Evolutionary conservation across 2,329 filamentous ascomycete species (phyloP).

Genomic region (Chalara sp.): DNA sequence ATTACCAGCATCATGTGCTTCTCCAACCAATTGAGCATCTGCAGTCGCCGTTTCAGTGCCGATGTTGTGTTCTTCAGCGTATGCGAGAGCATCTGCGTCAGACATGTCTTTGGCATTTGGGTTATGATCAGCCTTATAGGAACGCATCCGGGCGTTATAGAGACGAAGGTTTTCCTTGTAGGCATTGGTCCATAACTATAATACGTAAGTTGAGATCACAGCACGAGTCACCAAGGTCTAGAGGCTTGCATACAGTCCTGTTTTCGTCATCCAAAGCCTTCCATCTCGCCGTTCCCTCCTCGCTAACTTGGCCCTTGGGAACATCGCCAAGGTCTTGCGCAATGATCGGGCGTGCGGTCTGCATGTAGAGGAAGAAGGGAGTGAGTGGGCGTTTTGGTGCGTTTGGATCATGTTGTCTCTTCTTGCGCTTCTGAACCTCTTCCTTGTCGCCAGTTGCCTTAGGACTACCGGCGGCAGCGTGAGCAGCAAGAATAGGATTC

Average conservation of each 20-base stretch:
- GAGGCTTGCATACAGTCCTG: conserved; percentile 47
- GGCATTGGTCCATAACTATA: conserved; percentile 50
- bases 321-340: conserved; percentile 69
- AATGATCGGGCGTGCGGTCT: conserved; percentile 78
- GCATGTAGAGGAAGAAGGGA: conserved; percentile 92
- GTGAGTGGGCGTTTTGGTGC: conserved; percentile 91
- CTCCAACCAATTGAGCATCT: conserved; percentile 38
- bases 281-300: conserved; percentile 85
- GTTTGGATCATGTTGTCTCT: conserved; percentile 81
- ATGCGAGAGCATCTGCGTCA: conserved; percentile 52
- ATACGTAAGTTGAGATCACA: no score
- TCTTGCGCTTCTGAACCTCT: conserved; percentile 85
- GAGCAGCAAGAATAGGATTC: conserved; percentile 30
- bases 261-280: conserved; percentile 66
- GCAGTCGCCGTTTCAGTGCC: conserved; percentile 35
- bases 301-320: conserved; percentile 79
- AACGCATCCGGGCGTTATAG: conserved; percentile 59
- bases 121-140: conserved; percentile 55
- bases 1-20: conserved; percentile 34
- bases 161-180: conserved; percentile 62
- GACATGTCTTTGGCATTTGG: conserved; percentile 51
- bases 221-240: not conserved
- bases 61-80: conserved; percentile 53
- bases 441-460: conserved; percentile 44
- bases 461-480: conserved; percentile 29